Evolutionary conservation across 768 basidiomycete species (phyloP), one percentile per base, ranked within the genome.

Genomic region (Hericium alpestre): DNA sequence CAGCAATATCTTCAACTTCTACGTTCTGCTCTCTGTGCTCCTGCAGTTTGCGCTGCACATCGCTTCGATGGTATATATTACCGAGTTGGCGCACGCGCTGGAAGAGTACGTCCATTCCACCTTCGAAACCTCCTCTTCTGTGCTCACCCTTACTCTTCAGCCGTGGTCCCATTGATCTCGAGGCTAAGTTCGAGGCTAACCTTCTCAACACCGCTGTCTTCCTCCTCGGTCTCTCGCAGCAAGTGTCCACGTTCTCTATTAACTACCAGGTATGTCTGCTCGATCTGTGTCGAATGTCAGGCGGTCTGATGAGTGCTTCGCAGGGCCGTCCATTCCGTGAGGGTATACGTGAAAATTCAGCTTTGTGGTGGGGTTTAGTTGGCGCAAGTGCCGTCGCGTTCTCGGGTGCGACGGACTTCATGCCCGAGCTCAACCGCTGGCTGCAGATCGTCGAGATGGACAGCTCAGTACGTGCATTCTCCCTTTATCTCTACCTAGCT

Each of bases 221-320:
- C 73, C 82, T 98, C 27, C 78, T 99, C 53, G 88, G 94, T 54
- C 79, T 98, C 39, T 94, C 91, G 2, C 95, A 99, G 69, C 96
- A 99, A 70, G 95, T 99, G 1, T 98, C 95, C 7, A 98, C 96
- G 0, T 98, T 99, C 66, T 86, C 93, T 3, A 93, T 98, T 74
- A 99, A 99, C 75, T 99, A 94, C 80, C 92, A 93, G 75, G 85
- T 83, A 63, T 37, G 69, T 61, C 41, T 49, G 16, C n/a, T 51
- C 2, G 20, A 18, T 12, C 4, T 4, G 18, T 6, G 2, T 46
- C 15, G 11, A 43, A 38, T 32, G 32, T 6, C 32, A 32, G 9
- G 8, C 32, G 2, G n/a, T 16, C 32, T 51, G 20, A 50, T 55
- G 54, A 25, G 23, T 6, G 12, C n/a, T 46, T 53, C 53, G 1